Base-by-base conservation (phyloP, 2,329 filamentous ascomycete genomes). In the Trichoderma koningii region DNA sequence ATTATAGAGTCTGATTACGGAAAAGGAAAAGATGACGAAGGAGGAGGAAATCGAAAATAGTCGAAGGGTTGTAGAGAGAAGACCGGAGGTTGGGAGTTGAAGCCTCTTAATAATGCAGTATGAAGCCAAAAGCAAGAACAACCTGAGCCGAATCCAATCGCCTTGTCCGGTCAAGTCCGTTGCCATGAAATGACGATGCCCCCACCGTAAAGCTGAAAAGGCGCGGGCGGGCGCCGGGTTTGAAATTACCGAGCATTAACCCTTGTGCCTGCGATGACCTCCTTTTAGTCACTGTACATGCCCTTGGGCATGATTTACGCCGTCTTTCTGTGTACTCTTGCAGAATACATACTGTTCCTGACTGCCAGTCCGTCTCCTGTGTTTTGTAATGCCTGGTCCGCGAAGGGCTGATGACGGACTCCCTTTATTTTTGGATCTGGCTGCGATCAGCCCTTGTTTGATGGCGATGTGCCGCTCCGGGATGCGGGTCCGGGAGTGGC, bases 401-500 rank as follows among this genome's bases (percentile, higher is more conserved):
- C n/a, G n/a, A 21, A 61, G 57, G 38, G 48, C 41, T 52, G 38
- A 44, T 44, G 57, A 28, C 4, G 57, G 34, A 1, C 12, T 34
- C 9, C 10, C 30, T 34, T 61, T 59, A 59, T 48, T 59, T 48
- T 41, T 50, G 42, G 38, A 21, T 14, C n/a, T 15, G 21, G 57
- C 57, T 28, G 57, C 57, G 57, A 30, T 61, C 44, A 26, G 57
- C 48, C 57, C 57, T 61, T 61, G 57, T 63, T 38, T 28, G 59
- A 45, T 53, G 21, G 23, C n/a, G 59, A 62, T 53, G 41, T 63
- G 41, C 59, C 48, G 59, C 50, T 45, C 50, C 45, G 50, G 50
- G 50, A 63, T 63, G 59, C 41, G 59, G 59, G 59, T 63, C 59
- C 59, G 59, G 59, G 47, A 63, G 50, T 63, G 59, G 59, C 59